phyloP scores from a whole-genome alignment of 2,329 filamentous ascomycete genomes.

The Aspergillus sp. region DNA sequence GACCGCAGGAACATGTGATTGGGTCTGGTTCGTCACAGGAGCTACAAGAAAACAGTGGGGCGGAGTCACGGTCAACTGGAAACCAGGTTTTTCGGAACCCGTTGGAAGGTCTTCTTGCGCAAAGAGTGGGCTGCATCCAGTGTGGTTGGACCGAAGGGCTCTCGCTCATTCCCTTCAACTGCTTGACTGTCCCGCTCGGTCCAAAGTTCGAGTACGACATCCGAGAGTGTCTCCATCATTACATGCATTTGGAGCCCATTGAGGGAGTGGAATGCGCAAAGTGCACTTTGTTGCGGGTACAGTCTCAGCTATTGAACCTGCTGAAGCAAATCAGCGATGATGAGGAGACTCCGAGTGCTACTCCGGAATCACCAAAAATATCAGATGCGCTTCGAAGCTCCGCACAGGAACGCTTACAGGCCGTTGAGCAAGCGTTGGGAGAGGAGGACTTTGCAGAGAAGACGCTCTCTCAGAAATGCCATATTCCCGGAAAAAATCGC shows the following conservation, averaged over 20 bases:
- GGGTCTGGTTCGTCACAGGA: constrained; percentile 22
- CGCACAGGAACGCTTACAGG: constrained; percentile 58
- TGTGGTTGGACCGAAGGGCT: constrained; percentile 88
- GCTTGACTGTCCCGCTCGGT: constrained; percentile 81
- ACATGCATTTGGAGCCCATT: constrained; percentile 81
- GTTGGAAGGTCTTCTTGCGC: constrained; percentile 81
- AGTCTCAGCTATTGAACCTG: constrained; percentile 54
- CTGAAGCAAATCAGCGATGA: constrained; percentile 45
- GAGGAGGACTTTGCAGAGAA: constrained; percentile 77
- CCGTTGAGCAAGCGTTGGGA: constrained; percentile 70
- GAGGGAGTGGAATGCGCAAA: constrained; percentile 88
- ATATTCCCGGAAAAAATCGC: constrained; percentile 66
- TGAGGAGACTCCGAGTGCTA: constrained; percentile 21
- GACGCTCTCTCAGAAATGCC: constrained; percentile 64
- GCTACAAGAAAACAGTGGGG: constrained; percentile 15
- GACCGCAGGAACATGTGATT: constrained; percentile 37
- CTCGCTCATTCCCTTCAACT: constrained; percentile 91
- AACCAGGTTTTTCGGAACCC: constrained; percentile 63
- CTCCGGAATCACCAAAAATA: constrained; percentile 27
- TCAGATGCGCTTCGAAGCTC: constrained; percentile 44
- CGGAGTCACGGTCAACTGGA: constrained; percentile 17
- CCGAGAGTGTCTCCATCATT: constrained; percentile 77
- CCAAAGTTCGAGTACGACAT: constrained; percentile 67
- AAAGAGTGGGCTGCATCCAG: constrained; percentile 80
- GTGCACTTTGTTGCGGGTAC: constrained; percentile 72